Percentiles rank a stretch among this genome's conserved stretches.
phyloP scores from a whole-genome alignment of 108 stramenopile genomes.

The Epithemia pelagica region DNA sequence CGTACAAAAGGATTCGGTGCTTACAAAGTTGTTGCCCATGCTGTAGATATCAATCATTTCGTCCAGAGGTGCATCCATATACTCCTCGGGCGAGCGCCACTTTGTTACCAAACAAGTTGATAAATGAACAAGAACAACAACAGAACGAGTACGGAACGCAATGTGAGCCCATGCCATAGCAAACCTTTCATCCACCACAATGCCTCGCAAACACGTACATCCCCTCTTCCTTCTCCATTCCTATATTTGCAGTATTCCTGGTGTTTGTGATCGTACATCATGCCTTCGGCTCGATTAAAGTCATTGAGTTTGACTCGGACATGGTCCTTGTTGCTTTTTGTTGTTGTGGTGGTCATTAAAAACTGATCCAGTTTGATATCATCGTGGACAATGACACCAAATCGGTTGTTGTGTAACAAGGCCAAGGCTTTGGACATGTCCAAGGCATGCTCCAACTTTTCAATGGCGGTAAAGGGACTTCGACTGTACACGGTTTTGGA shows the following conservation, averaged over 20 bases:
- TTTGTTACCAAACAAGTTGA: not conserved
- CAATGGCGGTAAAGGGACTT: conserved; percentile 32
- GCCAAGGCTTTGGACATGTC: conserved; percentile 71
- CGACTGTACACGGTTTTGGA: conserved; percentile 19
- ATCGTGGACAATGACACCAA: conserved; percentile 61
- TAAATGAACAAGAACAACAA: conserved; percentile 14
- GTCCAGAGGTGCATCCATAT: conserved; percentile 19
- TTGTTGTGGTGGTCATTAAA: conserved; percentile 33
- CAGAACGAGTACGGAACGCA: no score
- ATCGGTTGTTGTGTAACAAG: conserved; percentile 46
- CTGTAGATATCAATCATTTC: conserved; percentile 25
- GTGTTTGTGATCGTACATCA: no score
- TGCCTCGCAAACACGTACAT: conserved; percentile 51
- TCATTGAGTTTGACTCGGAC: no score
- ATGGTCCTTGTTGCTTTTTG: no score
- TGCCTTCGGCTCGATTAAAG: no score
- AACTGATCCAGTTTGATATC: conserved; percentile 61
- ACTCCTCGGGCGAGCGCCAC: conserved; percentile 58
- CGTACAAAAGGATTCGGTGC: no score
- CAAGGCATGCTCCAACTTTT: conserved; percentile 50
- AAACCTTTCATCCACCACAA: no score
- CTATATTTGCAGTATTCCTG: no score
- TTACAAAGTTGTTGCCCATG: conserved; percentile 1
- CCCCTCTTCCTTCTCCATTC: conserved; percentile 19
- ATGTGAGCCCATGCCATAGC: conserved; percentile 29